phyloP scores from a whole-genome alignment of 305 asterid genomes.

The Ilex paraguariensis region DNA sequence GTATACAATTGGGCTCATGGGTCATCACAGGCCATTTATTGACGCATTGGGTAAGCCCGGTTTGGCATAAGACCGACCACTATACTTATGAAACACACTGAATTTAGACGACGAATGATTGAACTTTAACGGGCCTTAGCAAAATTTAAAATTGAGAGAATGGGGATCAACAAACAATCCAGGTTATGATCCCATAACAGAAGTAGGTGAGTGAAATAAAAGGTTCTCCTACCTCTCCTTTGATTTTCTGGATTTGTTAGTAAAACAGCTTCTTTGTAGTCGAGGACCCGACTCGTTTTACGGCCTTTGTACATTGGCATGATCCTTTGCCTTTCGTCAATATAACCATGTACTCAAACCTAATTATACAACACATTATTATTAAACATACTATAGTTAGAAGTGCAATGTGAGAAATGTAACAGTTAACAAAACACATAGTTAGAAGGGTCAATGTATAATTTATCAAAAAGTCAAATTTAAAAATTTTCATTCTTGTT shows the following conservation, averaged over 20 bases:
- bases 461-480: no score
- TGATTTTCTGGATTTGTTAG: slow-evolving; percentile 31
- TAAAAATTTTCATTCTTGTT: no score
- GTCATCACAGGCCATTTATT: no score
- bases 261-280: slow-evolving; percentile 50
- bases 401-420: no score
- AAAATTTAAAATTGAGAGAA: background rate
- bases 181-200: background rate
- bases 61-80: no score
- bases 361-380: slow-evolving; percentile 3
- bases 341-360: slow-evolving; percentile 65
- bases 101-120: background rate
- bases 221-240: slow-evolving; percentile 35
- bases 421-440: no score
- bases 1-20: no score
- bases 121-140: background rate
- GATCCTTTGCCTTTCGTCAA: slow-evolving; percentile 40
- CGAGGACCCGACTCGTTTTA: slow-evolving; percentile 31
- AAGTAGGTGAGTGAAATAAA: background rate
- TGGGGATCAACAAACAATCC: no score
- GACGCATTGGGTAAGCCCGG: no score
- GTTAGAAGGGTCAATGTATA: no score
- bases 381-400: no score
- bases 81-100: background rate
- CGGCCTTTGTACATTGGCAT: slow-evolving; percentile 64